Evolutionary conservation across 768 basidiomycete genomes (phyloP).

Genomic region (Auriscalpium orientale): DNA sequence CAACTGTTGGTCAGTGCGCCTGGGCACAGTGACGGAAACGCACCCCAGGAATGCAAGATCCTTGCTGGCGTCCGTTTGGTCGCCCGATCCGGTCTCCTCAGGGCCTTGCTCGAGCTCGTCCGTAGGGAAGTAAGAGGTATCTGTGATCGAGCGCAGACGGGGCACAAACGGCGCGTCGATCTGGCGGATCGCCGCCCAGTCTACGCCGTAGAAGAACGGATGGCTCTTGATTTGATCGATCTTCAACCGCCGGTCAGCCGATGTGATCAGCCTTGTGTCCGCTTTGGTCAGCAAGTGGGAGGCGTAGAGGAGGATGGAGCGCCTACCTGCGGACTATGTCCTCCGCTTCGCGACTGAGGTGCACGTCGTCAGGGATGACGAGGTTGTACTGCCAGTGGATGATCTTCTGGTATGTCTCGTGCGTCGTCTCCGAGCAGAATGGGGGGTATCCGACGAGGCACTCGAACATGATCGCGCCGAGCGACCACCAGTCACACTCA

Average conservation of each 20-base stretch:
- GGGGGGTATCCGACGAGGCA: constrained; percentile 96
- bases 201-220: constrained; percentile 92
- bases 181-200: constrained; percentile 79
- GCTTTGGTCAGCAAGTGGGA: neutral
- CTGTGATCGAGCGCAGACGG: constrained; percentile 84
- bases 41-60: constrained; percentile 56
- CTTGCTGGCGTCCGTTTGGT: constrained; percentile 37
- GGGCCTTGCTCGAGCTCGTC: constrained; percentile 81
- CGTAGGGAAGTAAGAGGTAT: constrained; percentile 97
- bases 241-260: constrained; percentile 66
- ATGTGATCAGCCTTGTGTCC: constrained; percentile 64
- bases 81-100: constrained; percentile 35
- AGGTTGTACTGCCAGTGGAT: constrained; percentile 89
- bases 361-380: constrained; percentile 88
- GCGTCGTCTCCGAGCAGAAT: constrained; percentile 93
- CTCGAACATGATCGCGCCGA: constrained; percentile 98
- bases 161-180: constrained; percentile 98
- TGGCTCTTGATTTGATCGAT: constrained; percentile 89
- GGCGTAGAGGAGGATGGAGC: neutral
- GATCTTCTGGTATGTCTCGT: constrained; percentile 97
- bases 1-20: neutral
- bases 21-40: constrained; percentile 7
- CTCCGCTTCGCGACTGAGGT: constrained; percentile 85
- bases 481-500: constrained; percentile 99
- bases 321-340: constrained; percentile 76